Conservation (phyloP, 768 basidiomycete genomes). For the Xanthoconium stramineum region DNA sequence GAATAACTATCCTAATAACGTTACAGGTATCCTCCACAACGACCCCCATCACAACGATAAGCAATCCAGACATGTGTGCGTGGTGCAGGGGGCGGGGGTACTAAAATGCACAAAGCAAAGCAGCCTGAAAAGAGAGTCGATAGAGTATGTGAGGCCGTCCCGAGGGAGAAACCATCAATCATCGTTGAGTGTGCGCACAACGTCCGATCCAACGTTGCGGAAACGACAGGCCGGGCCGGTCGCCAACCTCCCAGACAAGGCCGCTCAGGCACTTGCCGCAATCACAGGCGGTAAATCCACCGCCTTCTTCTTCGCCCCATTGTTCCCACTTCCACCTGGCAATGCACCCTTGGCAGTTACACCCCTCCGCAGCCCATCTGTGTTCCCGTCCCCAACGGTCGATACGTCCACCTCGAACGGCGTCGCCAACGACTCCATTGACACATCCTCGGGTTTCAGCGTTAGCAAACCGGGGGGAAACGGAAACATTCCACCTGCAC, state of each 20-base stretch:
- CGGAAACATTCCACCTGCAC: constrained; percentile 16
- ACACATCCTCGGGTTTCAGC: constrained; percentile 19
- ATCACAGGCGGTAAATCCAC: constrained; percentile 35
- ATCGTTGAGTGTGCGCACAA: background rate
- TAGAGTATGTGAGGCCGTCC: constrained; percentile 2
- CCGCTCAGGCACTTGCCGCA: constrained; percentile 31
- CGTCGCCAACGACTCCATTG: constrained; percentile 17
- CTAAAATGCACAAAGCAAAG: background rate
- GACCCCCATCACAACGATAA: background rate
- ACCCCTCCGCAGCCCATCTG: constrained; percentile 7
- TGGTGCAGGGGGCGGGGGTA: background rate
- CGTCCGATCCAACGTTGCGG: background rate
- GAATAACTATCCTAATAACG: constrained; percentile 30
- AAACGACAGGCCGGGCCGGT: too few species aligned
- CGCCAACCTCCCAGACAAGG: too few species aligned
- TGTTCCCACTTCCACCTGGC: constrained; percentile 12
- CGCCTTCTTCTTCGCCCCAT: constrained; percentile 23
- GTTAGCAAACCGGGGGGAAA: constrained; percentile 17
- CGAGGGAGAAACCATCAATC: background rate
- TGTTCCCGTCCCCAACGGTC: constrained; percentile 2
- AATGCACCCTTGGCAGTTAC: constrained; percentile 2
- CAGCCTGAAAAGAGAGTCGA: background rate
- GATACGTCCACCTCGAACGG: constrained; percentile 12
- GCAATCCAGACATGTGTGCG: constrained; percentile 16
- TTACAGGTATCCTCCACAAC: constrained; percentile 34